phyloP scores from a whole-genome alignment of 352 stramenopile species.

The Globisporangium nagaii region DNA sequence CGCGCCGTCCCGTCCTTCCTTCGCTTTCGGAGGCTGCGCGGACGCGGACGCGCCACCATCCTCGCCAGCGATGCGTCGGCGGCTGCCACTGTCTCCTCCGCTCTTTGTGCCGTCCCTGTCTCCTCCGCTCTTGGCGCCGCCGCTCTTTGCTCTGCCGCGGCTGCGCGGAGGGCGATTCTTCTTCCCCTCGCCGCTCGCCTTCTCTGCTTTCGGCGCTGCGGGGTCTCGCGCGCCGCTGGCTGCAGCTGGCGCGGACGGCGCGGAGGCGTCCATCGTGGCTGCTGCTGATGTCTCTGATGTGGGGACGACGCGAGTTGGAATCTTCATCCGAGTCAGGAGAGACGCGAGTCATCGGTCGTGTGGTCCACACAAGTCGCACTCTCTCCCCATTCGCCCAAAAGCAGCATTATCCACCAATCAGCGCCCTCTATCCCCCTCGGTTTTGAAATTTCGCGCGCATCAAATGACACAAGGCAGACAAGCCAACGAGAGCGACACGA shows the following conservation, averaged over 20 bases:
- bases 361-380: too few relatives aligned
- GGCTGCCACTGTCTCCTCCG: neutral
- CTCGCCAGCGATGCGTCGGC: neutral
- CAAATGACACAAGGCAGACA: neutral
- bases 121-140: neutral
- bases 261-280: too few relatives aligned
- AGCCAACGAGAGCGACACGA: too few relatives aligned
- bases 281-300: neutral
- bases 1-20: neutral
- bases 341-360: too few relatives aligned
- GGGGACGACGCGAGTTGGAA: too few relatives aligned
- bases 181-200: neutral
- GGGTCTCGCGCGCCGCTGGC: neutral
- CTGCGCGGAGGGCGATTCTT: neutral
- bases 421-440: too few relatives aligned
- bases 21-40: neutral
- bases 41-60: neutral
- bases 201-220: neutral
- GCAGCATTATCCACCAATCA: too few relatives aligned
- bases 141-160: neutral
- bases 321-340: too few relatives aligned
- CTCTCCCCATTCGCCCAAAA: too few relatives aligned
- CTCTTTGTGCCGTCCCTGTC: neutral
- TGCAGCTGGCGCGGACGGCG: neutral
- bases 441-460: constrained; percentile 7